phyloP scores from a whole-genome alignment of 441 rosid genomes.

The Pelargonium exstipulatum region DNA sequence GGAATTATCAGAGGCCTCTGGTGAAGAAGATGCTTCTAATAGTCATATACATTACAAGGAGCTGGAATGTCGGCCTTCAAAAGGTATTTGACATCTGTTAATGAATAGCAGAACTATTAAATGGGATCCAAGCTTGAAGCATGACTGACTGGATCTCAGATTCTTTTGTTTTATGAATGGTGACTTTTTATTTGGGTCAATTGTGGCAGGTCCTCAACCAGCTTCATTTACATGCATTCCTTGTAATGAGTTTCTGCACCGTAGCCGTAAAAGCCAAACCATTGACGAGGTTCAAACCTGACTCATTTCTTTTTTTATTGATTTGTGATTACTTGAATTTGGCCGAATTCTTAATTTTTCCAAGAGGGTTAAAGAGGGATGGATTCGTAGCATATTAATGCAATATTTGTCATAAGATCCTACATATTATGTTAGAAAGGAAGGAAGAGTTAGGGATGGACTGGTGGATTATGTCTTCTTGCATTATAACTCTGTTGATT shows the following conservation, averaged over 20 bases:
- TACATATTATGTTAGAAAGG: neutral
- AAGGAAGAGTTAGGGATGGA: constrained; percentile 2
- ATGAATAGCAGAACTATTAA: constrained; percentile 13
- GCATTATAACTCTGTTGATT: neutral
- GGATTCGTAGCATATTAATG: neutral
- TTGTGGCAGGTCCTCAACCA: constrained; percentile 45
- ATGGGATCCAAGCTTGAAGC: constrained; percentile 15
- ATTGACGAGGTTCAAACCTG: constrained; percentile 76
- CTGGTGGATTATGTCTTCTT: neutral
- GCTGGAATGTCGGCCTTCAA: constrained; percentile 34
- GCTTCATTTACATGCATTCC: constrained; percentile 58
- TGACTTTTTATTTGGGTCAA: constrained; percentile 21
- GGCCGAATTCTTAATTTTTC: constrained; percentile 1
- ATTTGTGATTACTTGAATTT: constrained; percentile 1
- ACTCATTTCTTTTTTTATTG: constrained; percentile 25
- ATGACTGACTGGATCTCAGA: constrained; percentile 12
- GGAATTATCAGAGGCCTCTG: constrained; percentile 63
- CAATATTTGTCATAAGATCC: neutral
- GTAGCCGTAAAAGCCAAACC: constrained; percentile 75
- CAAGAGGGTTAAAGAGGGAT: neutral
- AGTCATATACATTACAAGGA: constrained; percentile 40
- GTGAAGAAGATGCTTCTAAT: constrained; percentile 74
- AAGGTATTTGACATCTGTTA: constrained; percentile 42
- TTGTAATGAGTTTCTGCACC: constrained; percentile 76
- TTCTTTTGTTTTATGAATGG: constrained; percentile 10